A percentile compares a stretch with the other conserved stretches of the same genome.
Conservation (phyloP, 768 basidiomycete species). For the Exidia glandulosa region DNA sequence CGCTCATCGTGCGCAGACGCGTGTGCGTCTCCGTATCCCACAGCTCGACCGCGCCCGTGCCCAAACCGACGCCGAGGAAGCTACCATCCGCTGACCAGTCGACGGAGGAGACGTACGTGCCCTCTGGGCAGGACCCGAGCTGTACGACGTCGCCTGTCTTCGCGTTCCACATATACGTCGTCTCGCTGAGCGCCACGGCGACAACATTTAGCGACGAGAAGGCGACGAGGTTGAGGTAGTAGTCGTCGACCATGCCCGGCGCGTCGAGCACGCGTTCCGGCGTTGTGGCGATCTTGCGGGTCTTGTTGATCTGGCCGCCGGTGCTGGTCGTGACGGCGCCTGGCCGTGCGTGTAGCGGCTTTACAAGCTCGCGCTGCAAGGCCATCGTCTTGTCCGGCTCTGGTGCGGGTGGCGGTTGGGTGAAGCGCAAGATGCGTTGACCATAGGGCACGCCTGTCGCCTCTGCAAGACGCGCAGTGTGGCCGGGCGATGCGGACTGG, state of each 20-base stretch:
- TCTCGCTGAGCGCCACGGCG: slow-evolving; percentile 79
- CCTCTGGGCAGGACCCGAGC: slow-evolving; percentile 64
- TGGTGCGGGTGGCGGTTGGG: slow-evolving; percentile 72
- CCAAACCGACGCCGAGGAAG: slow-evolving; percentile 73
- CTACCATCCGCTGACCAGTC: slow-evolving; percentile 63
- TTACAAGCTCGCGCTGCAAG: slow-evolving; percentile 66
- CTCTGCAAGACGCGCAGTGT: slow-evolving; percentile 65
- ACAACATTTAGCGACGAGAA: slow-evolving; percentile 85
- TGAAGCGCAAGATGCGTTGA: slow-evolving; percentile 78
- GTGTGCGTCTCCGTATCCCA: slow-evolving; percentile 79
- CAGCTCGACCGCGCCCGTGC: slow-evolving; percentile 82
- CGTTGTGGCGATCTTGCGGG: slow-evolving; percentile 72
- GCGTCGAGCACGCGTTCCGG: slow-evolving; percentile 95
- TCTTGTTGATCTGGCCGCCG: slow-evolving; percentile 52
- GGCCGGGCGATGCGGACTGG: slow-evolving; percentile 55
- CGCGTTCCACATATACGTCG: slow-evolving; percentile 90
- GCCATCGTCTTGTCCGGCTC: slow-evolving; percentile 66
- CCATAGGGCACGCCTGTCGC: slow-evolving; percentile 69
- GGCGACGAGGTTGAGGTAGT: slow-evolving; percentile 87
- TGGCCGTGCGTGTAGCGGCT: slow-evolving; percentile 60
- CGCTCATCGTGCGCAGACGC: slow-evolving; percentile 83
- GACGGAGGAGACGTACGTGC: slow-evolving; percentile 63
- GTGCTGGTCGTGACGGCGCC: slow-evolving; percentile 51
- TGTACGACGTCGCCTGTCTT: slow-evolving; percentile 77
- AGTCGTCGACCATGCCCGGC: slow-evolving; percentile 66